Base-by-base conservation (phyloP, 1,284 basidiomycete genomes). In the Cutaneotrichosporon dermatis region DNA sequence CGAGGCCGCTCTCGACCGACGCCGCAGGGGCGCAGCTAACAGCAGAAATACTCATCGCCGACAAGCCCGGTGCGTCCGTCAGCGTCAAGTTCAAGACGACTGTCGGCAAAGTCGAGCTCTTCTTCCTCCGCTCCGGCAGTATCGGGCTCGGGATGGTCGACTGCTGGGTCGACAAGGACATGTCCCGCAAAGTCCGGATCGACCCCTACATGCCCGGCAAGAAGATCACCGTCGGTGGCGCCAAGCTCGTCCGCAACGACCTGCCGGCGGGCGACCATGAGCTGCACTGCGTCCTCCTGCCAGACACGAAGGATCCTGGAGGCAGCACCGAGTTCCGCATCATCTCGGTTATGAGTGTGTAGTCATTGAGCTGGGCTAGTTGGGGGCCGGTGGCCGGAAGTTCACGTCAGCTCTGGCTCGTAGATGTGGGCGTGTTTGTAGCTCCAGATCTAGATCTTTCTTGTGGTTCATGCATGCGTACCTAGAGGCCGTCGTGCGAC, bases 131-230 rank as follows among this genome's bases (percentile, higher is more conserved):
- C n/a, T 73, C 53, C 4, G 33, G 43, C n/a, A n/a, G 10, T 13
- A 74, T 71, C 39, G 65, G 67, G 7, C 62, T 76, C 3, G 75
- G 76, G 4, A 66, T 60, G 12, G 64, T 66, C 25, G 57, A 56
- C 11, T 76, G 76, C 60, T 76, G 74, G 73, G 67, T 76, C 8
- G 75, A 77, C 55, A 70, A n/a, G 74, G 68, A 12, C 72, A 70
- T 51, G 70, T 69, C 69, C 25, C 25, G 25, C 25, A 25, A 25
- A 25, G 25, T 25, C 25, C 25, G 25, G 25, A 25, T 25, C 25
- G 25, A 25, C 25, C 25, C 25, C 25, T 25, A 25, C 25, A 25
- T 25, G 25, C 25, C 25, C 25, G 25, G 25, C 25, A 25, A 25
- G 25, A 25, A 54, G 64, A 9, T 37, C 35, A 73, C 70, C 55